Evolutionary conservation across 2,329 filamentous ascomycete species (phyloP), one percentile per base, ranked within the genome.

Genomic region (Stemphylium vesicarium): DNA sequence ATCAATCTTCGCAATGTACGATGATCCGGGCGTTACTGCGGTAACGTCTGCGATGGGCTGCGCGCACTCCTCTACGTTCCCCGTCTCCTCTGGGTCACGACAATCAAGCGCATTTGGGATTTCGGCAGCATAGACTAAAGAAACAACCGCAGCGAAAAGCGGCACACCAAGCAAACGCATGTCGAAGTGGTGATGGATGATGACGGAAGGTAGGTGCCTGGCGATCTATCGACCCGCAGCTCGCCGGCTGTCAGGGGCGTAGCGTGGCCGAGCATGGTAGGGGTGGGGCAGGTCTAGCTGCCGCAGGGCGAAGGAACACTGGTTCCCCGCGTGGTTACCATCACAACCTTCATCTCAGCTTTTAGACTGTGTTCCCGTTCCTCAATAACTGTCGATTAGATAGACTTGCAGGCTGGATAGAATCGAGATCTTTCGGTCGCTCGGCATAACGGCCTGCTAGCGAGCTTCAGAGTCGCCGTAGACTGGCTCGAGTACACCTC

Each of bases 1-100:
- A 43, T 66, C 61, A 10, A 74, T 56, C 46, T 65, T 72, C 8
- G 69, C 63, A n/a, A 69, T 56, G 58, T 72, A 73, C 44, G 62
- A 67, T n/a, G 55, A 51, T 46, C 59, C 67, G 26, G 65, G 61
- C 36, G 53, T 51, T 16, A 73, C 51, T 13, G 62, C 58, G 6
- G 70, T 64, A 20, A 72, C 59, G 22, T 60, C 35, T 32, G 65
- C 57, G 16, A 72, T 55, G 26, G 68, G 69, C 11, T 62, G 52
- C 18, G 57, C 43, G 50, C 72, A 74, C 18, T 59, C 53, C 16
- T 64, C 46, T 22, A 52, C 47, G 18, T 48, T 36, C 12, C 39
- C 44, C 24, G 18, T 33, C 20, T 39, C 40, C 22, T 62, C 33
- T 8, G 45, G 47, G 24, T 54, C 42, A 12, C 48, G 39, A 51